phyloP scores from a whole-genome alignment of 2,329 filamentous ascomycete genomes.

The Hypoxylon sp. region DNA sequence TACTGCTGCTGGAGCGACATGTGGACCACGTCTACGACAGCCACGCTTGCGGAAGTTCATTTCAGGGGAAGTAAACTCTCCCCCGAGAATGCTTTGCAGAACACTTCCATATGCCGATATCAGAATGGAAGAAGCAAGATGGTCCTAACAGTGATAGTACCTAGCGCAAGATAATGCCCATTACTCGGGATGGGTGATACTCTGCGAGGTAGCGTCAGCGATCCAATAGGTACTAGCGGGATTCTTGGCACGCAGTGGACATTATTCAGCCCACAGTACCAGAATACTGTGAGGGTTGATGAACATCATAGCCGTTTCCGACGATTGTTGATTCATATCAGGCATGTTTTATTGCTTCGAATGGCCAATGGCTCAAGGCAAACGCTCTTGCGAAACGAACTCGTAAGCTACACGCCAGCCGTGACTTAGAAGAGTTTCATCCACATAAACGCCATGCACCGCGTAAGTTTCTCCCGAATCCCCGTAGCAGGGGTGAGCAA shows the following conservation, averaged over 20 bases:
- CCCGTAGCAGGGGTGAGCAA: background rate
- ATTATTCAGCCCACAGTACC: background rate
- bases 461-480: background rate
- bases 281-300: background rate
- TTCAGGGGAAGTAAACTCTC: background rate
- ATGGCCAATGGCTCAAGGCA: background rate
- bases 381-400: background rate
- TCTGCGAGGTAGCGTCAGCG: constrained; percentile 1
- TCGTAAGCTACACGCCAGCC: constrained; percentile 3
- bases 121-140: too few species aligned
- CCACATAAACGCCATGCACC: background rate
- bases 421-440: background rate
- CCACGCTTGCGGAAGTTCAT: background rate
- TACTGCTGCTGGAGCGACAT: background rate
- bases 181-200: background rate
- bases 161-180: background rate
- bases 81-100: background rate
- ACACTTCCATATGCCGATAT: background rate
- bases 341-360: background rate
- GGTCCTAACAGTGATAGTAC: background rate
- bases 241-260: background rate
- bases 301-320: background rate
- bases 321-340: background rate
- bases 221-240: background rate
- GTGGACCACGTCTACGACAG: background rate